Conservation (phyloP, 2,329 filamentous ascomycete genomes). For the Amesomyces nigricolor region DNA sequence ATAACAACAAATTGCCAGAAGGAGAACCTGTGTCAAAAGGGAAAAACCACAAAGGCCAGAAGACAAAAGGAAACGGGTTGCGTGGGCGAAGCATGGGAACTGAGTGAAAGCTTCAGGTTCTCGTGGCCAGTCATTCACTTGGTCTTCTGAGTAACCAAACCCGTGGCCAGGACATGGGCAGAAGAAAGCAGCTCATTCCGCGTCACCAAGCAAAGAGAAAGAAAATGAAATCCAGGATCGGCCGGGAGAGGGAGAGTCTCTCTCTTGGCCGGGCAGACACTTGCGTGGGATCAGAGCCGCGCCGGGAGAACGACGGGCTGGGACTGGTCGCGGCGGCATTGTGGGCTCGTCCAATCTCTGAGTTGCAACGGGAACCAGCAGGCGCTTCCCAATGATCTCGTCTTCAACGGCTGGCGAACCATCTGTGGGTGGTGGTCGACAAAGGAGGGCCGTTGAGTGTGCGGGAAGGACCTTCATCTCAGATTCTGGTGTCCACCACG, state of each 20-base stretch:
- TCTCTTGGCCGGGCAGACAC: background rate
- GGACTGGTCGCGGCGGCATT: slow-evolving; percentile 1
- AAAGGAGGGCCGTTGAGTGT: background rate
- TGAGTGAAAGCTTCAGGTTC: too few relatives aligned
- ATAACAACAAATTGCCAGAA: too few relatives aligned
- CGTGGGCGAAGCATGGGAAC: too few relatives aligned
- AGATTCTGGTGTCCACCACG: slow-evolving; percentile 2
- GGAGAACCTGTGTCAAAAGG: too few relatives aligned
- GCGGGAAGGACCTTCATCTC: background rate
- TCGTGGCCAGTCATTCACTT: too few relatives aligned
- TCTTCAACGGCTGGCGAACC: background rate
- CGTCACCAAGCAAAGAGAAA: too few relatives aligned
- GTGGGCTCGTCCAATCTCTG: background rate
- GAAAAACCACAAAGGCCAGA: too few relatives aligned
- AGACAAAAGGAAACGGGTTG: too few relatives aligned
- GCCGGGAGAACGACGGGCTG: background rate
- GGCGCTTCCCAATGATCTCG: slow-evolving; percentile 10
- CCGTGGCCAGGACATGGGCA: background rate
- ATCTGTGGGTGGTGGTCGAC: background rate
- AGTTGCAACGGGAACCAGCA: slow-evolving; percentile 6
- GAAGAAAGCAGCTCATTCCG: background rate
- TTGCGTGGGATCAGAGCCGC: slow-evolving; percentile 1
- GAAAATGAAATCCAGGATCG: too few relatives aligned
- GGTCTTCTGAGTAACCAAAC: too few relatives aligned
- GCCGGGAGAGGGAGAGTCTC: too few relatives aligned